Percentiles rank a stretch among this genome's conserved stretches.
Conservation (phyloP, 2,329 filamentous ascomycete genomes). For the Tolypocladium amazonense region DNA sequence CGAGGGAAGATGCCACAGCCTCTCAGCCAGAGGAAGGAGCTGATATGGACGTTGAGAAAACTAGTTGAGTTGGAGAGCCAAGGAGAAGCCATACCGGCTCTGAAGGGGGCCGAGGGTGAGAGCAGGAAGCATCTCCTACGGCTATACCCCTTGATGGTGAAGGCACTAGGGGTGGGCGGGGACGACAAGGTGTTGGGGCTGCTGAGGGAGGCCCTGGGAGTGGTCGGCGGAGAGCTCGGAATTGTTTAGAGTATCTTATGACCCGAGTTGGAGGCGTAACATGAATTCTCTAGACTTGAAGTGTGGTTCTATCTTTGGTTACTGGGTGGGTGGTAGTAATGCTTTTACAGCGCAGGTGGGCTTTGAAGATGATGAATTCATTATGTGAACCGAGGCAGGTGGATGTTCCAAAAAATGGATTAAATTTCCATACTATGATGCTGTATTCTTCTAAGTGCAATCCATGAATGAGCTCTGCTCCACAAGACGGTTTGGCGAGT, state of each 20-base stretch:
- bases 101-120: conserved; percentile 39
- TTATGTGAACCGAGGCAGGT: no score
- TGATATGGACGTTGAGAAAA: conserved; percentile 58
- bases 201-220: conserved; percentile 49
- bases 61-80: conserved; percentile 61
- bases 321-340: no score
- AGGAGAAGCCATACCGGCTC: conserved; percentile 53
- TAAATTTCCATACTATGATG: no score
- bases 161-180: conserved; percentile 44
- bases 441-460: no score
- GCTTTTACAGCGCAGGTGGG: not conserved
- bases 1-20: conserved; percentile 85
- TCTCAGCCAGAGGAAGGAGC: conserved; percentile 65
- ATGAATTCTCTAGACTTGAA: not conserved
- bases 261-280: no score
- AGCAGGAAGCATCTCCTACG: conserved; percentile 66
- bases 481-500: not conserved
- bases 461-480: no score
- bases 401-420: no score
- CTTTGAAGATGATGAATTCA: no score
- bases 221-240: conserved; percentile 43
- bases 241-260: conserved; percentile 5
- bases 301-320: not conserved
- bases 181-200: conserved; percentile 50
- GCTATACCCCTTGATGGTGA: conserved; percentile 68